A percentile compares a stretch with the other conserved stretches of the same genome.
Conservation (phyloP, 352 stramenopile species). For the Labyrinthula sp. region DNA sequence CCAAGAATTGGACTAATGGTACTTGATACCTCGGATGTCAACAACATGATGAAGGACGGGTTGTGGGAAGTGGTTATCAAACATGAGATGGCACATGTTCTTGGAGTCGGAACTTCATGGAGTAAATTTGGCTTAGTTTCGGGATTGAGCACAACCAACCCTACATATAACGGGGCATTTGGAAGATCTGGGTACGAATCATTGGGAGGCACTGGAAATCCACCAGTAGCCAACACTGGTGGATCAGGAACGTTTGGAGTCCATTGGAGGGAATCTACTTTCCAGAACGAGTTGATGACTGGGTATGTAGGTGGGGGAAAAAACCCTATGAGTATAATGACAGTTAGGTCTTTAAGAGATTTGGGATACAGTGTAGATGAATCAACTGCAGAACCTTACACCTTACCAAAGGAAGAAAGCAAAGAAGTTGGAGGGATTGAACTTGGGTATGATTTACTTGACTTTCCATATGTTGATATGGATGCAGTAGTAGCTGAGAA, state of each 20-base stretch:
- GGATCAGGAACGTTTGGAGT: neutral
- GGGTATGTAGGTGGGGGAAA: neutral
- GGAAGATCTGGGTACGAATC: slow-evolving; percentile 9
- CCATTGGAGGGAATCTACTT: slow-evolving; percentile 5
- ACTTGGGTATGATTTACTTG: no score
- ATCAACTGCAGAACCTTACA: neutral
- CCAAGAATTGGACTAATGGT: slow-evolving; percentile 13
- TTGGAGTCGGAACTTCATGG: no score
- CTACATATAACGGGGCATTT: no score
- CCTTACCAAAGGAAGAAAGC: no score
- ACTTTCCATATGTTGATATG: no score
- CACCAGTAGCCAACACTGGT: neutral
- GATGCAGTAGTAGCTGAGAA: no score
- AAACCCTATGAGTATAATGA: slow-evolving; percentile 2
- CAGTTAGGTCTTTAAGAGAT: neutral
- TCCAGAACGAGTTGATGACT: slow-evolving; percentile 22
- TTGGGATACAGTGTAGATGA: slow-evolving; percentile 10
- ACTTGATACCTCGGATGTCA: slow-evolving; percentile 11
- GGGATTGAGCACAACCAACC: no score
- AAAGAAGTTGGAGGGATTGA: no score
- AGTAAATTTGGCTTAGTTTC: no score
- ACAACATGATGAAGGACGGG: slow-evolving; percentile 1
- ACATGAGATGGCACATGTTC: slow-evolving; percentile 24
- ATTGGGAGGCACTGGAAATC: slow-evolving; percentile 1
- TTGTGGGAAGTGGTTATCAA: slow-evolving; percentile 1